phyloP scores from a whole-genome alignment of 2,329 filamentous ascomycete species.

The Elsinoe arachidis region DNA sequence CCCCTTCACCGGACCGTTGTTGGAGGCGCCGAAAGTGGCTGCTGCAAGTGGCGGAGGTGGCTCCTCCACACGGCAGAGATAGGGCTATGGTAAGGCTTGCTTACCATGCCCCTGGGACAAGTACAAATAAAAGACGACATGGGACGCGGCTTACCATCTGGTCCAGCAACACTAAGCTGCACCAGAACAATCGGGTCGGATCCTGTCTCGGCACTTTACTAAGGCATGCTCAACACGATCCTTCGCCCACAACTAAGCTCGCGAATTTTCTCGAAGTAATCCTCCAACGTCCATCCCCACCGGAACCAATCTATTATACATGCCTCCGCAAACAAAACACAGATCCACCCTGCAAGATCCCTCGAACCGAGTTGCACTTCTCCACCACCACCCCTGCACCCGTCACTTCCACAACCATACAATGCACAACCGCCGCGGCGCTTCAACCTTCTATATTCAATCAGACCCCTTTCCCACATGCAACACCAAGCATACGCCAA shows the following conservation, averaged over 20 bases:
- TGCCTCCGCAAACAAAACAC: conserved; percentile 1
- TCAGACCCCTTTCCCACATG: background rate
- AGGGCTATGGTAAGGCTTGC: too few species aligned
- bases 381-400: background rate
- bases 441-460: background rate
- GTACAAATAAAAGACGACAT: too few species aligned
- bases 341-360: background rate
- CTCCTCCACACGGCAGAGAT: background rate
- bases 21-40: background rate
- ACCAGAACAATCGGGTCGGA: background rate
- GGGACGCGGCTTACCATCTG: too few species aligned
- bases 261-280: conserved; percentile 2
- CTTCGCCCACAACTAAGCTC: background rate
- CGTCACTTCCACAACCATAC: background rate
- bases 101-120: too few species aligned
- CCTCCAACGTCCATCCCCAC: conserved; percentile 7
- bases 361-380: background rate
- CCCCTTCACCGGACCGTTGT: background rate
- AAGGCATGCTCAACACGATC: background rate
- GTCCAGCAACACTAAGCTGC: too few species aligned
- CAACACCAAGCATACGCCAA: background rate
- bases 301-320: conserved; percentile 3
- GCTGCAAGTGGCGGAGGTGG: background rate
- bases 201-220: background rate
- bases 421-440: background rate